phyloP scores from a whole-genome alignment of 305 asterid genomes.

The Fraxinus greggii region DNA sequence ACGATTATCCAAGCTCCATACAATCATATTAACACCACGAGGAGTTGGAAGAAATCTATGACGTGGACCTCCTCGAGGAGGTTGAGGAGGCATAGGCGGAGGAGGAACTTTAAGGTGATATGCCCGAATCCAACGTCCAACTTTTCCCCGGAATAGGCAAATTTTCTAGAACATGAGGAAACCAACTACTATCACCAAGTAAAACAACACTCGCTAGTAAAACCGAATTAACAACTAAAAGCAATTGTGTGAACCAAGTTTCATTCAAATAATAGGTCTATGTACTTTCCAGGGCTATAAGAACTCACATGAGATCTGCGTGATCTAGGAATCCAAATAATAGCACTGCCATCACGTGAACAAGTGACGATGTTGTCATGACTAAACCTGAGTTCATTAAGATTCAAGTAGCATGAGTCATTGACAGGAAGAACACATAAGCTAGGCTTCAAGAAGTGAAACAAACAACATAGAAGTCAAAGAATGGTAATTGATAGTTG shows the following conservation, averaged over 20 bases:
- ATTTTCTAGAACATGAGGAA: not conserved
- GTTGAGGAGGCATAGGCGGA: conserved; percentile 93
- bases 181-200: conserved; percentile 4
- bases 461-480: conserved; percentile 9
- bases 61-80: conserved; percentile 98
- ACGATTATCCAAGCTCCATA: conserved; percentile 97
- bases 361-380: conserved; percentile 93
- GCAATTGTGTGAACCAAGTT: conserved; percentile 20
- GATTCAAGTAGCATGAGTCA: conserved; percentile 28
- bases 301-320: conserved; percentile 80
- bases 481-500: not conserved
- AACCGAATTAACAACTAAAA: conserved; percentile 20
- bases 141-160: conserved; percentile 57
- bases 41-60: conserved; percentile 97
- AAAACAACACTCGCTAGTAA: not conserved
- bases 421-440: conserved; percentile 22
- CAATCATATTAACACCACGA: conserved; percentile 97
- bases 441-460: conserved; percentile 23
- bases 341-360: conserved; percentile 99
- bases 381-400: conserved; percentile 57
- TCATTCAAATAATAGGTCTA: conserved; percentile 19
- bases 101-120: conserved; percentile 99
- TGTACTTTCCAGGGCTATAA: conserved; percentile 26
- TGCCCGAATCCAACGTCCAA: conserved; percentile 91
- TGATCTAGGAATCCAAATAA: conserved; percentile 88